Evolutionary conservation across 306 rosid species (phyloP), one percentile per base, ranked within the genome.

Genomic region (Cicer yamashitae): DNA sequence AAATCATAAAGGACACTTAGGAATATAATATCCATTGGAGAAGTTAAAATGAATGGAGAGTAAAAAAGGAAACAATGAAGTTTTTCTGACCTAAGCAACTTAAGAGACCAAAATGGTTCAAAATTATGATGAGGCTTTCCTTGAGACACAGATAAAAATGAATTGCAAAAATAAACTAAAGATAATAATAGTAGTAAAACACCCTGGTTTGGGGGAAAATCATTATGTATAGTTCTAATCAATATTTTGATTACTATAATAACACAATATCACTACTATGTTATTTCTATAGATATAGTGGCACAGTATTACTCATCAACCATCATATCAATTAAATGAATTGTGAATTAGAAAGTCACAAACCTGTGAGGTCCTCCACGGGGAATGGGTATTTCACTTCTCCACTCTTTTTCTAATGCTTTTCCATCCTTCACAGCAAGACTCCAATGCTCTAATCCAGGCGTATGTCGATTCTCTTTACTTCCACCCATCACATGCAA

Each of bases 401-500:
- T 81, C 98, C 98, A 94, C 37, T 85, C 86, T 48, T 86, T 78
- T 81, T 94, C 98, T 83, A 91, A 78, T 64, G 88, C 84, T 81
- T 86, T 84, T 22, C 97, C 98, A 63, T 88, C 91, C 80, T 90
- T 88, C 38, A 94, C 98, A 41, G 96, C 92, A 77, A 94, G 81
- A 85, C 98, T 91, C 97, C 98, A 94, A 82, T 88, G 96, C 73
- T 94, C 98, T 78, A 91, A 79, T 77, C 88, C 94, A 69, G 98
- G 97, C 2, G 96, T 91, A 76, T 90, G 91, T 8, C 98, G 96
- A 68, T 94, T 94, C 87, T 94, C 98, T 87, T 90, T 90, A 84
- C 98, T 94, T 54, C 98, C 98, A 46, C 98, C 98, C 98, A 91
- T 94, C 84, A 94, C 98, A 82, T 94, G 98, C 56, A 94, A 88